Base-by-base conservation (phyloP, 2,329 filamentous ascomycete species). In the Polychaeton citri region DNA sequence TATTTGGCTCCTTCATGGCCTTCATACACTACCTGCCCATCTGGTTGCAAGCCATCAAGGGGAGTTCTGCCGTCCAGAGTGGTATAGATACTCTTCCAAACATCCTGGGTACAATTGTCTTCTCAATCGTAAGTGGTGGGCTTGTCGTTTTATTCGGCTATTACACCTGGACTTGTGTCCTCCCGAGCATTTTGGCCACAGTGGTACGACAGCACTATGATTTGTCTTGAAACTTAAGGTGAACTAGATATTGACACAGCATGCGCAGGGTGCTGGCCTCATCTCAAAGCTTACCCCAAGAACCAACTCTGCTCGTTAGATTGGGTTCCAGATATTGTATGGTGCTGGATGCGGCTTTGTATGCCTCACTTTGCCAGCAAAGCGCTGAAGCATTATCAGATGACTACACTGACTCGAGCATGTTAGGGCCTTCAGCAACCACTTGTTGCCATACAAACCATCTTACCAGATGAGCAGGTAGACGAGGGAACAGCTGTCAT, bases 31-130 rank as follows among this genome's bases (percentile, higher is more conserved):
- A 60, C 44, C 49, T 65, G 19, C 52, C 59, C 49, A 37, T 64
- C 60, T 55, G 64, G 60, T 64, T 67, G 63, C 59, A 68, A 41
- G 62, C 63, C 10, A 63, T 68, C 51, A 64, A 66, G 38, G 61
- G 59, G 4, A 58, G 51, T 1, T 55, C 55, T 0, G 63, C 65
- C 3, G 60, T 60, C 12, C 59, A 61, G 26, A 64, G 62, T 12
- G 64, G 63, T 21, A 65, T 67, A 45, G 59, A 62, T 51, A 64
- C 61, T 33, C 50, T 69, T 1, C 65, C 65, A 3, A 46, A 64
- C 30, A 60, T 66, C 26, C 53, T 67, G 12, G 54, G 59, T 4
- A 50, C 64, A n/a, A 61, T 66, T 36, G 34, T 65, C 38, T 38
- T 60, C 24, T 58, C 57, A 32, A 56, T 66, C 42, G 12, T 57